These are phyloP conservation scores for Phytophthora rubi DNA, from an alignment of 352 stramenopile species.

Conservation along the genomic window DNA sequence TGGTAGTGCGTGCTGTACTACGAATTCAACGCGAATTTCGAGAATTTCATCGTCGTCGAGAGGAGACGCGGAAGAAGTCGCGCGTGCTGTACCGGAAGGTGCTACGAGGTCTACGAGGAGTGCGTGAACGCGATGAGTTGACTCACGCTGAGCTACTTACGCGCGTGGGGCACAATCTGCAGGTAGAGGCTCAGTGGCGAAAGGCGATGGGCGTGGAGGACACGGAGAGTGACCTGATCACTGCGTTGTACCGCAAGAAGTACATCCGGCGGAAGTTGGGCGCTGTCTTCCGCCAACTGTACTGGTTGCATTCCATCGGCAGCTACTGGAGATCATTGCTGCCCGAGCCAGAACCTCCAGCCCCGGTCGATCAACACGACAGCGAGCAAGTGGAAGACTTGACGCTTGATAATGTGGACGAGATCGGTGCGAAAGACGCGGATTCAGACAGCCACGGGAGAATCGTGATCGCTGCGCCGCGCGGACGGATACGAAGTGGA, in stretches of 20 bases:
- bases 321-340: constrained; percentile 49
- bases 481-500: constrained; percentile 6
- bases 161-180: constrained; percentile 66
- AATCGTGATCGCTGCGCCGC: constrained; percentile 29
- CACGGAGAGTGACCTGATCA: constrained; percentile 57
- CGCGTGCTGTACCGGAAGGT: constrained; percentile 55
- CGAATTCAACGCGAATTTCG: constrained; percentile 58
- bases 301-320: constrained; percentile 35
- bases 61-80: constrained; percentile 42
- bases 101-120: constrained; percentile 53
- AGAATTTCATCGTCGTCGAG: constrained; percentile 36
- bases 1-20: constrained; percentile 49
- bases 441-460: constrained; percentile 4
- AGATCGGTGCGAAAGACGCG: background rate
- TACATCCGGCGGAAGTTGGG: constrained; percentile 56
- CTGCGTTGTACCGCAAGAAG: constrained; percentile 68
- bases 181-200: constrained; percentile 72
- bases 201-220: constrained; percentile 67
- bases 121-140: constrained; percentile 46
- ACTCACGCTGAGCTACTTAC: constrained; percentile 60
- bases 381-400: constrained; percentile 2
- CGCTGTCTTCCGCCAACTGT: constrained; percentile 39
- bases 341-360: constrained; percentile 7
- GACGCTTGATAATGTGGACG: constrained; percentile 1
- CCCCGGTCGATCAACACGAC: background rate